Evolutionary conservation across 371 early-diverging fungal species (phyloP).

Genomic region (Zopfochytrium polystomum): DNA sequence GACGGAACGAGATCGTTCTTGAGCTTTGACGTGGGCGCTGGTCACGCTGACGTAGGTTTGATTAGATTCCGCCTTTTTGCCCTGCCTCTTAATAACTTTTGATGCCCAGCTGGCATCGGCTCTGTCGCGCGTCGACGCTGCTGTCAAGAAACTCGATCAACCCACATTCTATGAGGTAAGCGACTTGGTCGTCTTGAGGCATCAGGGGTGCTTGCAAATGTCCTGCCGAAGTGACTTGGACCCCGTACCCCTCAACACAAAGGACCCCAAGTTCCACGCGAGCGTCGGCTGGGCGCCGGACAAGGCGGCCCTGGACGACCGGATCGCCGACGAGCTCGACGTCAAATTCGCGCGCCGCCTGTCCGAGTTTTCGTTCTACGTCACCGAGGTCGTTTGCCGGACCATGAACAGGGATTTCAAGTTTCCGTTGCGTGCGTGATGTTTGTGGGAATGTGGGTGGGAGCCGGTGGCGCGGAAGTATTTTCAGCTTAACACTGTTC

Average conservation of each 20-base stretch:
- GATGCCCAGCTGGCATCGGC: constrained; percentile 16
- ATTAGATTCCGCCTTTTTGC: not conserved
- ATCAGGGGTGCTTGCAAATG: too few relatives aligned
- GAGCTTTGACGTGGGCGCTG: constrained; percentile 30
- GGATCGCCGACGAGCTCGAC: too few relatives aligned
- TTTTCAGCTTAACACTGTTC: too few relatives aligned
- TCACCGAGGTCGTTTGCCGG: too few relatives aligned
- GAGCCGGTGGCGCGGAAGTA: too few relatives aligned
- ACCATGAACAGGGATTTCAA: too few relatives aligned
- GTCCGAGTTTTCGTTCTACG: too few relatives aligned
- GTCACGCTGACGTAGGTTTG: constrained; percentile 18
- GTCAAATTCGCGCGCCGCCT: too few relatives aligned
- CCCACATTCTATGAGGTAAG: constrained; percentile 29
- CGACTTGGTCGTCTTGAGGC: not conserved
- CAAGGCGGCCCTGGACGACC: too few relatives aligned
- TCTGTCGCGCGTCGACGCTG: constrained; percentile 14
- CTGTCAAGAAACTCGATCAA: constrained; percentile 14
- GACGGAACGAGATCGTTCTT: constrained; percentile 31
- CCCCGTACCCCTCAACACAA: not conserved
- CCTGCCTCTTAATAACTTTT: not conserved
- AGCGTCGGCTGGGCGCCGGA: constrained; percentile 25
- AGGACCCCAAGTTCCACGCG: constrained; percentile 24
- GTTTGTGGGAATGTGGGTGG: too few relatives aligned
- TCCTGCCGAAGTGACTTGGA: too few relatives aligned
- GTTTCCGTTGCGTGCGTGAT: too few relatives aligned